Conservation (phyloP, 1,139 yeast genomes). For the Blastobotrys buckinghamii region DNA sequence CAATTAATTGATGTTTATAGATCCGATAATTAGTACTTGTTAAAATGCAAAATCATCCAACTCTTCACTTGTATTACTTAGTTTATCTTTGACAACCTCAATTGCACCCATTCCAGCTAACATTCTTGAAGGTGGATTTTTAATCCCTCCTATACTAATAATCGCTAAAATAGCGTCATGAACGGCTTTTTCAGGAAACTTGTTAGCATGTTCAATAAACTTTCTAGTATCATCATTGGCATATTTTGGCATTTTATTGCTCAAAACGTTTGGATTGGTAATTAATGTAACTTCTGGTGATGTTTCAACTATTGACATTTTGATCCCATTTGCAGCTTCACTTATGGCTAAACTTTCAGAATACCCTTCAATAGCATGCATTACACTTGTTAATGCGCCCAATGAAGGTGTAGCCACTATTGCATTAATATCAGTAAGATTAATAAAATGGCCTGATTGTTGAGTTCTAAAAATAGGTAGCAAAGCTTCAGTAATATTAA, state of each 20-base stretch:
- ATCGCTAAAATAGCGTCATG: slow-evolving; percentile 25
- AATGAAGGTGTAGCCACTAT: slow-evolving; percentile 30
- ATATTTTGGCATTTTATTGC: slow-evolving; percentile 19
- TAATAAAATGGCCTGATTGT: slow-evolving; percentile 30
- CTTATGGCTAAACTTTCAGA: slow-evolving; percentile 30
- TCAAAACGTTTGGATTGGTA: slow-evolving; percentile 24
- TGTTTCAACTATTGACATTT: slow-evolving; percentile 30
- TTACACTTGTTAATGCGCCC: slow-evolving; percentile 28
- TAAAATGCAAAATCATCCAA: slow-evolving; percentile 25
- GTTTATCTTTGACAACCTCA: slow-evolving; percentile 27
- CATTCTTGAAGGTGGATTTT: slow-evolving; percentile 32
- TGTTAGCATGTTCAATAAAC: slow-evolving; percentile 20
- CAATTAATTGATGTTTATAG: too few relatives aligned
- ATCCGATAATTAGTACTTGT: not conserved
- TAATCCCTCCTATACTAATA: slow-evolving; percentile 29
- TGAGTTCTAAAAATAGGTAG: slow-evolving; percentile 27
- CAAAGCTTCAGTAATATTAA: slow-evolving; percentile 29
- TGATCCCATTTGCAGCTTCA: slow-evolving; percentile 28
- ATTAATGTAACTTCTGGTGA: slow-evolving; percentile 28
- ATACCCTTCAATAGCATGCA: slow-evolving; percentile 34
- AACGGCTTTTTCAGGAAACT: slow-evolving; percentile 25
- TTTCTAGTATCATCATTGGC: slow-evolving; percentile 18
- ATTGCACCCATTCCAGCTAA: slow-evolving; percentile 30
- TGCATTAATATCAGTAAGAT: slow-evolving; percentile 31
- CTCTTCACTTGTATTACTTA: slow-evolving; percentile 30